These are phyloP conservation scores for Phyllosticta citribraziliensis DNA, from an alignment of 2,329 filamentous ascomycete species.

Conservation along the genomic window DNA sequence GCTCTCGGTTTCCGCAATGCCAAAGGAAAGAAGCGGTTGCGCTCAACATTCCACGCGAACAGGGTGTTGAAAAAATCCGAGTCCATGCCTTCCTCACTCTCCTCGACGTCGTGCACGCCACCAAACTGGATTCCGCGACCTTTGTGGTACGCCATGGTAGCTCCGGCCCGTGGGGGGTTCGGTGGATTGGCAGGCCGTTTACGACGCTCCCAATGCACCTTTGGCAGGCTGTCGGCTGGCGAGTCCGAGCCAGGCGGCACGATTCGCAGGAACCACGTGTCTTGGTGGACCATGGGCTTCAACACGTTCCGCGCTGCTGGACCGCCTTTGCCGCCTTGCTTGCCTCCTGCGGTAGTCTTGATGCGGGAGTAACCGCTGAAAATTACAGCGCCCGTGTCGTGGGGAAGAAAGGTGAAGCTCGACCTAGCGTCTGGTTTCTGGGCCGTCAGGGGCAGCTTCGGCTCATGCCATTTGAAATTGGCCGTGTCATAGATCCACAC, in stretches of 20 bases:
- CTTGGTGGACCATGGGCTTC: slow-evolving; percentile 83
- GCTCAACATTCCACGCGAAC: slow-evolving; percentile 89
- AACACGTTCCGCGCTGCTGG: slow-evolving; percentile 61
- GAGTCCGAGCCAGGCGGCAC: slow-evolving; percentile 61
- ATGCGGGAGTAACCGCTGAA: slow-evolving; percentile 92
- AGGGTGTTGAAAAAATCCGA: slow-evolving; percentile 93
- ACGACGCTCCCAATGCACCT: slow-evolving; percentile 80
- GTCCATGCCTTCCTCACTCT: slow-evolving; percentile 89
- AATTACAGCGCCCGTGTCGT: slow-evolving; percentile 79
- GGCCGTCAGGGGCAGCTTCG: slow-evolving; percentile 63
- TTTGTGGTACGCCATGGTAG: slow-evolving; percentile 91
- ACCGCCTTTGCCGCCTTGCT: slow-evolving; percentile 45
- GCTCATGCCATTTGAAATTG: slow-evolving; percentile 75
- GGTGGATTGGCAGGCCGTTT: slow-evolving; percentile 89
- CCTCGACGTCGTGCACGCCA: slow-evolving; percentile 85
- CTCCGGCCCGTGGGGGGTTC: slow-evolving; percentile 71
- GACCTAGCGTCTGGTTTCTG: slow-evolving; percentile 85
- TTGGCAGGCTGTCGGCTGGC: slow-evolving; percentile 54
- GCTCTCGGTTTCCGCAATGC: slow-evolving; percentile 63
- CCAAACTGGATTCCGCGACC: slow-evolving; percentile 89
- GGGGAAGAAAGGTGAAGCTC: slow-evolving; percentile 83
- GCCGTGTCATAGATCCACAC: slow-evolving; percentile 92
- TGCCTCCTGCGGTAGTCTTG: slow-evolving; percentile 50
- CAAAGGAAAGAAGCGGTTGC: slow-evolving; percentile 88
- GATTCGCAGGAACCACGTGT: slow-evolving; percentile 87